A percentile compares a stretch with the other conserved stretches of the same genome.
phyloP scores from a whole-genome alignment of 768 basidiomycete species.

The Tulasnella sp. region DNA sequence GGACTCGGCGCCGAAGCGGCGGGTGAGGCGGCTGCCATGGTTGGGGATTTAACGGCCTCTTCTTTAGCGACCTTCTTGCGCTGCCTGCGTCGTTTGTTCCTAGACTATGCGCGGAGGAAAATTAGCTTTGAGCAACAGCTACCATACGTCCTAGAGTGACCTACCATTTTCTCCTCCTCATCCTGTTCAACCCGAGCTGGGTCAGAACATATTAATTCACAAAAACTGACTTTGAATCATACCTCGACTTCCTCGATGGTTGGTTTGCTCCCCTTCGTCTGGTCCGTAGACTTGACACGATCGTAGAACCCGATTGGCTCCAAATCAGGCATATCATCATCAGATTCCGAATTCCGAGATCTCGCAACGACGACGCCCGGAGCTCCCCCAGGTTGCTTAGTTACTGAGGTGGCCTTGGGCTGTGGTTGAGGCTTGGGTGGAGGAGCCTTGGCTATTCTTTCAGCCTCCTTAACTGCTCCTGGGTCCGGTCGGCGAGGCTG shows the following conservation, averaged over 20 bases:
- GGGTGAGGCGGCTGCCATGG: slow-evolving; percentile 34
- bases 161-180: slow-evolving; percentile 64
- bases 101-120: slow-evolving; percentile 39
- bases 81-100: slow-evolving; percentile 77
- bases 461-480: slow-evolving; percentile 22
- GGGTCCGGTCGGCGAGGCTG: slow-evolving; percentile 20
- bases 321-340: slow-evolving; percentile 23
- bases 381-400: background rate
- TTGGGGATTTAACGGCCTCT: slow-evolving; percentile 40
- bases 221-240: background rate
- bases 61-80: slow-evolving; percentile 69
- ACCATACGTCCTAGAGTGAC: background rate
- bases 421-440: background rate
- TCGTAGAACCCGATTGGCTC: slow-evolving; percentile 22
- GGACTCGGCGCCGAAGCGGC: slow-evolving; percentile 38
- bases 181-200: slow-evolving; percentile 53
- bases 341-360: background rate
- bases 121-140: background rate
- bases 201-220: background rate
- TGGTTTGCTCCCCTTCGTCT: background rate
- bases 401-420: background rate
- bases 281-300: background rate
- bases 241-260: slow-evolving; percentile 32
- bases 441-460: slow-evolving; percentile 5
- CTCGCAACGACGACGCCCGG: background rate